Evolutionary conservation across 192 early-diverging fungal species (phyloP).

Genomic region (Chytriomyces hyalinus): DNA sequence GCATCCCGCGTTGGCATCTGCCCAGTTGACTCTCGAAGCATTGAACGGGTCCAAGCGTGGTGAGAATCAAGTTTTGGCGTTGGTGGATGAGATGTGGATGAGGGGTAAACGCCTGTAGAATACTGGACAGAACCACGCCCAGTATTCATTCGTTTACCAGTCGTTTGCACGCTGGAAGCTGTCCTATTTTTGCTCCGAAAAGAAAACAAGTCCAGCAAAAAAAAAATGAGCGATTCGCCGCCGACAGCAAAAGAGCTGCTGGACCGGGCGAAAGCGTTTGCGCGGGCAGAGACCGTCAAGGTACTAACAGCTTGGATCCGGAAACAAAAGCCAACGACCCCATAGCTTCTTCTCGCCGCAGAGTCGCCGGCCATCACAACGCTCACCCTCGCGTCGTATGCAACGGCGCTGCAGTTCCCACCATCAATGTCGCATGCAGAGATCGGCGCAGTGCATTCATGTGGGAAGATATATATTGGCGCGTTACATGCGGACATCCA

Average conservation of each 20-base stretch:
- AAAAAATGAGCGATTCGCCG: background rate
- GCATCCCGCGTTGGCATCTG: too few species aligned
- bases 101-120: background rate
- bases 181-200: background rate
- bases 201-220: background rate
- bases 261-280: conserved; percentile 46
- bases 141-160: too few species aligned
- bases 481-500: conserved; percentile 21
- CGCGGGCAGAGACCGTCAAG: conserved; percentile 40
- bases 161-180: too few species aligned
- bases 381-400: conserved; percentile 24
- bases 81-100: background rate
- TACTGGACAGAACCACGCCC: background rate
- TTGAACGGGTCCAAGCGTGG: background rate
- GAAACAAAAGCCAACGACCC: background rate
- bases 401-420: conserved; percentile 24
- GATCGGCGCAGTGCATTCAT: conserved; percentile 7
- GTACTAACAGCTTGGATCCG: conserved; percentile 12
- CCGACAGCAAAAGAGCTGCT: conserved; percentile 25
- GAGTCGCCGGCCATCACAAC: conserved; percentile 7
- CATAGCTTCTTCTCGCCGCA: conserved; percentile 26
- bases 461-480: conserved; percentile 22
- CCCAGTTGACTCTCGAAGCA: too few species aligned
- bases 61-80: background rate
- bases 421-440: conserved; percentile 2